Conservation (phyloP, 2,329 filamentous ascomycete genomes). For the Thielaviopsis punctulata region DNA sequence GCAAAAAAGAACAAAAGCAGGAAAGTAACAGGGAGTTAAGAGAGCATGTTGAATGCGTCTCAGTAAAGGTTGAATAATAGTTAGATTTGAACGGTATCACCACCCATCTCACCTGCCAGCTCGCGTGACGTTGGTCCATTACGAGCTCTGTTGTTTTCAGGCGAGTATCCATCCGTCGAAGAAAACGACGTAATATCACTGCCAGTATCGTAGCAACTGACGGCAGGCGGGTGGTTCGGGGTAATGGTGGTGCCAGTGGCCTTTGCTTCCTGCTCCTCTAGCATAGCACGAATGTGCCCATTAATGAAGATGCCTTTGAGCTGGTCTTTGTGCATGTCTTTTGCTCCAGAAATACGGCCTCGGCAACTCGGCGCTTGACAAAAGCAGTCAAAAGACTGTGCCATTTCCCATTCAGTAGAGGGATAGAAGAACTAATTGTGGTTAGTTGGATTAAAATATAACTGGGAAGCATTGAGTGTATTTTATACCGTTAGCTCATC, state of each 20-base stretch:
- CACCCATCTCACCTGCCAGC: slow-evolving; percentile 43
- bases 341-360: slow-evolving; percentile 45
- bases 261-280: slow-evolving; percentile 23
- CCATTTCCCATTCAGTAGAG: slow-evolving; percentile 59
- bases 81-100: slow-evolving; percentile 29
- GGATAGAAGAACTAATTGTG: slow-evolving; percentile 49
- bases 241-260: not conserved
- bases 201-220: slow-evolving; percentile 6
- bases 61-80: too few relatives aligned
- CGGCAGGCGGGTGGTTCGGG: slow-evolving; percentile 22
- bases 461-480: not conserved
- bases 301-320: slow-evolving; percentile 45
- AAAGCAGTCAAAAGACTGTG: slow-evolving; percentile 50
- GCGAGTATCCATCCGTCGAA: slow-evolving; percentile 5
- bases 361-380: slow-evolving; percentile 41
- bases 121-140: slow-evolving; percentile 36
- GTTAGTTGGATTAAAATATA: not conserved
- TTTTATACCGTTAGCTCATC: slow-evolving; percentile 38
- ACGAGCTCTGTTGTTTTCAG: slow-evolving; percentile 14
- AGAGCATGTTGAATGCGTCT: too few relatives aligned
- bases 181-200: not conserved
- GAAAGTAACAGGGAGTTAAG: too few relatives aligned
- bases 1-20: too few relatives aligned
- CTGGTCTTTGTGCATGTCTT: slow-evolving; percentile 35
- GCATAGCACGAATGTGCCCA: slow-evolving; percentile 39